Evolutionary conservation across 1,284 basidiomycete species (phyloP).

Genomic region (Sphaerobolus stellatus): DNA sequence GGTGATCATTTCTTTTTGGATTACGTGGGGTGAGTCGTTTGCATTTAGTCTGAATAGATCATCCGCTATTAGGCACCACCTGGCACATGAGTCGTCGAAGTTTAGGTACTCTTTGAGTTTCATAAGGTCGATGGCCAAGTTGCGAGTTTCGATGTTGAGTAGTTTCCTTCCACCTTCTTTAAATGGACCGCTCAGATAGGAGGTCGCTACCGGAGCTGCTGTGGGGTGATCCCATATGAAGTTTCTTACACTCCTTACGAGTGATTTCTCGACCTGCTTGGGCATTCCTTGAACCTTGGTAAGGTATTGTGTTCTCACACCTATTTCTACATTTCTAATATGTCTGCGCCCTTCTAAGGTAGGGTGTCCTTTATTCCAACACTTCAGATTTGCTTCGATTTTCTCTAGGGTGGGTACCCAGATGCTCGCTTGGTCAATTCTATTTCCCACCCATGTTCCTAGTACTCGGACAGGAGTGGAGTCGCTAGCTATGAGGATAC

Average conservation of each 20-base stretch:
- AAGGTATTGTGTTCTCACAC: not conserved
- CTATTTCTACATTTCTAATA: not conserved
- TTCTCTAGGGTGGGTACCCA: too few relatives aligned
- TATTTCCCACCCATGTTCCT: constrained; percentile 31
- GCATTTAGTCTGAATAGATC: not conserved
- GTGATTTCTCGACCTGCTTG: not conserved
- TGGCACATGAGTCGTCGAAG: constrained; percentile 12
- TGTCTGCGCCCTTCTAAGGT: constrained; percentile 18
- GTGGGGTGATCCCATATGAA: constrained; percentile 16
- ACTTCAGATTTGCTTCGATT: constrained; percentile 9
- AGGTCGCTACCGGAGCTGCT: constrained; percentile 20
- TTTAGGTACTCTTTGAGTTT: constrained; percentile 23
- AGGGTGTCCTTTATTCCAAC: constrained; percentile 21
- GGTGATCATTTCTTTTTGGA: constrained; percentile 1
- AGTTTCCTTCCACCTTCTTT: not conserved
- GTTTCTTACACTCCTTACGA: constrained; percentile 3
- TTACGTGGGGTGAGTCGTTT: not conserved
- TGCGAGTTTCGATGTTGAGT: not conserved
- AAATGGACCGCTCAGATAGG: constrained; percentile 3
- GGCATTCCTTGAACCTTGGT: constrained; percentile 26
- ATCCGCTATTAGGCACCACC: constrained; percentile 26
- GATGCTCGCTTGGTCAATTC: not conserved
- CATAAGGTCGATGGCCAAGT: constrained; percentile 25
- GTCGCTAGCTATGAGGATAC: constrained; percentile 22
- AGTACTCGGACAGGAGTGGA: constrained; percentile 24